Evolutionary conservation across 768 basidiomycete species (phyloP), one percentile per base, ranked within the genome.

Genomic region (Suillus tomentosus): DNA sequence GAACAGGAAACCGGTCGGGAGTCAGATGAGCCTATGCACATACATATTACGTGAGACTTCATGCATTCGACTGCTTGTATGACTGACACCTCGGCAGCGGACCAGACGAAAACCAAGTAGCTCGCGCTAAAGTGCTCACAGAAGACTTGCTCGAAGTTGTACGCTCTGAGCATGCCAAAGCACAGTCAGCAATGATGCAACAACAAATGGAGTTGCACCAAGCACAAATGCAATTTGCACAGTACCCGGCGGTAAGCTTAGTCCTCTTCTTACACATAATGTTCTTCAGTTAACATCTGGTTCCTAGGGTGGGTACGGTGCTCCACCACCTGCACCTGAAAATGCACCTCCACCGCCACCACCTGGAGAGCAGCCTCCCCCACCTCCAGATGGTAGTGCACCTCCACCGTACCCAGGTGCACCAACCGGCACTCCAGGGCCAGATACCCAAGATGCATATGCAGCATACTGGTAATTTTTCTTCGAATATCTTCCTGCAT

Each of bases 121-220:
- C 88, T 24, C 87, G 92, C 51, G 96, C 95, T 4, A 93, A 93
- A 76, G 88, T 87, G 8, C 78, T 96, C 34, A 94, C 94, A 1
- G 92, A 95, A 67, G 95, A 98, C 72, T 84, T 98, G 2, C 83
- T 96, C 11, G 83, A 89, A 45, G 95, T 97, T n/a, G 93, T 99
- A 10, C 85, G 85, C 19, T 82, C 86, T 66, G 95, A 99, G 73
- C 94, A 95, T 72, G 87, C 84, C 34, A 96, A 99, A 76, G 89
- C 94, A 61, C 83, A 85, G 65, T 68, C 79, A 3, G 73, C 84
- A 14, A 74, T 91, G 5, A 81, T 82, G 59, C 91, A 91, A 60
- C 90, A 93, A 73, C 92, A 94, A 76, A 90, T 91, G 89, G 92
- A 94, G 70, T 81, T 93, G 34, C 92, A 93, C 66, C 90, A 92